Percentiles rank a stretch among this genome's conserved stretches.
Conservation (phyloP, 2,329 filamentous ascomycete genomes). For the Polytolypa hystricis region DNA sequence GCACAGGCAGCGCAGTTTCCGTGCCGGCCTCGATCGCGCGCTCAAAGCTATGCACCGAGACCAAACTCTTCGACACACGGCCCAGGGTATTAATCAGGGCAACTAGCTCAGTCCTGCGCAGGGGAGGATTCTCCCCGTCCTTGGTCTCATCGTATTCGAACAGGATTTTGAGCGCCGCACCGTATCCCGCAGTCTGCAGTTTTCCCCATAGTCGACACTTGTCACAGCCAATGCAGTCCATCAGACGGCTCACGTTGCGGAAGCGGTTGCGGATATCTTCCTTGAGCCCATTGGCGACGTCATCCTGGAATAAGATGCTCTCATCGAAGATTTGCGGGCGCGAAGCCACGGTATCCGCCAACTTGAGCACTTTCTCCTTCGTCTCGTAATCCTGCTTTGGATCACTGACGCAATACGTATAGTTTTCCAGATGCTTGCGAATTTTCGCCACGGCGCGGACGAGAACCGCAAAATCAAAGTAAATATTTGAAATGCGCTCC, state of each 20-base stretch:
- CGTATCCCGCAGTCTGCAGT: slow-evolving; percentile 87
- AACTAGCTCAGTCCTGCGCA: slow-evolving; percentile 85
- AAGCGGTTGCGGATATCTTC: slow-evolving; percentile 97
- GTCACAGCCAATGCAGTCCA: slow-evolving; percentile 98
- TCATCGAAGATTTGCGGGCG: slow-evolving; percentile 80
- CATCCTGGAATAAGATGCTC: slow-evolving; percentile 77
- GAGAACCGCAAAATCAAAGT: slow-evolving; percentile 98
- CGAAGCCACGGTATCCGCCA: slow-evolving; percentile 59
- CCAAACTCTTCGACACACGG: slow-evolving; percentile 69
- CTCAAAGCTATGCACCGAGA: slow-evolving; percentile 62
- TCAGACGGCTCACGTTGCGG: slow-evolving; percentile 88
- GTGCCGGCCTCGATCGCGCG: slow-evolving; percentile 31
- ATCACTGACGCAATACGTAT: slow-evolving; percentile 90
- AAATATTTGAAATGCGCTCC: slow-evolving; percentile 90
- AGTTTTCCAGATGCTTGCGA: slow-evolving; percentile 65
- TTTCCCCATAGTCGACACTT: slow-evolving; percentile 98
- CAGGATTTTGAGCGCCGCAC: slow-evolving; percentile 85
- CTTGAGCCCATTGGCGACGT: slow-evolving; percentile 60
- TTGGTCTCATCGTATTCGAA: slow-evolving; percentile 77
- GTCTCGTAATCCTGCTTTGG: slow-evolving; percentile 65
- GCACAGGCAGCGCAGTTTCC: slow-evolving; percentile 10
- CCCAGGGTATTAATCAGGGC: slow-evolving; percentile 91
- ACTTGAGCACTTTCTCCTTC: slow-evolving; percentile 65
- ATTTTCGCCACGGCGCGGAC: slow-evolving; percentile 86
- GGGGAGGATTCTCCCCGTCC: slow-evolving; percentile 52